These are phyloP conservation scores for Aspergillus amoenus DNA, from an alignment of 2,329 filamentous ascomycete species.

Conservation along the genomic window DNA sequence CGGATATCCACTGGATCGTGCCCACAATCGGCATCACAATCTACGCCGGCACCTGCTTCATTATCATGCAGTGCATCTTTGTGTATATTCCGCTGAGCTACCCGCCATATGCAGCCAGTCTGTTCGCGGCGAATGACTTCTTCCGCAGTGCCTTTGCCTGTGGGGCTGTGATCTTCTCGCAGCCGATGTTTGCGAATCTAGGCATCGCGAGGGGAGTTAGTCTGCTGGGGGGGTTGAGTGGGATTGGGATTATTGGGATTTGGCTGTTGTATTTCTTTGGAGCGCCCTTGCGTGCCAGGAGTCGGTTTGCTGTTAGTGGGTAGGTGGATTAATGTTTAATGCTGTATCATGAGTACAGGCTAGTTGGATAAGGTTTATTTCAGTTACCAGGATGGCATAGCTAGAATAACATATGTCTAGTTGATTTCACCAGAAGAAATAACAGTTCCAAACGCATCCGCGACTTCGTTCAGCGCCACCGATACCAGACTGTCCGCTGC, in stretches of 20 bases:
- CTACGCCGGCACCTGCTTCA: conserved; percentile 33
- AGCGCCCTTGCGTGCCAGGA: conserved; percentile 6
- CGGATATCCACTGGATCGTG: conserved; percentile 31
- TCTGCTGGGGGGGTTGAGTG: conserved; percentile 36
- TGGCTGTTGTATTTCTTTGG: conserved; percentile 17
- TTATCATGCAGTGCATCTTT: conserved; percentile 43
- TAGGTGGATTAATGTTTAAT: too few relatives aligned
- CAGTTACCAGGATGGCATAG: too few relatives aligned
- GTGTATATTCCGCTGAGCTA: conserved; percentile 32
- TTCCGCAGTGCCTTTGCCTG: conserved; percentile 31
- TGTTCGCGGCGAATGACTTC: conserved; percentile 37
- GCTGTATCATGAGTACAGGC: too few relatives aligned
- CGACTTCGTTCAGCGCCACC: conserved; percentile 59
- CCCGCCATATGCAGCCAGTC: conserved; percentile 26
- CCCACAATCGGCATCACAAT: conserved; percentile 39
- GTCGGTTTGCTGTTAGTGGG: neutral
- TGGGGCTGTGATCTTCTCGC: conserved; percentile 34
- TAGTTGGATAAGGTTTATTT: too few relatives aligned
- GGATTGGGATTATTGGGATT: conserved; percentile 20
- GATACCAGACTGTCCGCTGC: conserved; percentile 49
- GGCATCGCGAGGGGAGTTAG: conserved; percentile 29
- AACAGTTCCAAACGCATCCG: conserved; percentile 63
- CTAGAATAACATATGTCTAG: too few relatives aligned
- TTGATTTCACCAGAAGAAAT: conserved; percentile 49
- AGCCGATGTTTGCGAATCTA: conserved; percentile 26